Evolutionary conservation across 805 yeast genomes (phyloP).

Genomic region (Jamesozyma piceae): DNA sequence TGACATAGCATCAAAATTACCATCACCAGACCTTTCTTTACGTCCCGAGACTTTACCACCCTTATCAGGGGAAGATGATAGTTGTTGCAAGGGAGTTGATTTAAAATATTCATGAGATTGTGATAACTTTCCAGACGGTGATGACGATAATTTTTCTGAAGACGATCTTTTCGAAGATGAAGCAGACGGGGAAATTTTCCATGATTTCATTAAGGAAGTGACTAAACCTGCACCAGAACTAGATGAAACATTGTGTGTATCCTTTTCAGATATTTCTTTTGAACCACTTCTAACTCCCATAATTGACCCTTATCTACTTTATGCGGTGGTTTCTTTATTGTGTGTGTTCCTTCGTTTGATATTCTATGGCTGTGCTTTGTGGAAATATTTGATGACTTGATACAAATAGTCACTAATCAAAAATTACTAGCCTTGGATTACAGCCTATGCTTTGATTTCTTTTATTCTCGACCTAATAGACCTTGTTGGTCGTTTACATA

Average conservation of each 20-base stretch:
- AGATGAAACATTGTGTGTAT: slow-evolving; percentile 2
- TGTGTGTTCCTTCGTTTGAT: too few species aligned
- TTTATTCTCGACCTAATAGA: too few species aligned
- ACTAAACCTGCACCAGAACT: slow-evolving; percentile 15
- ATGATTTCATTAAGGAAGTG: slow-evolving; percentile 23
- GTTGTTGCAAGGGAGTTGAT: background rate
- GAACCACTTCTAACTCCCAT: slow-evolving; percentile 25
- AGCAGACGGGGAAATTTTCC: slow-evolving; percentile 18
- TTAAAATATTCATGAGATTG: background rate
- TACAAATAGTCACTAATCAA: too few species aligned
- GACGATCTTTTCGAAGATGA: slow-evolving; percentile 5
- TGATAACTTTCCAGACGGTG: slow-evolving; percentile 3
- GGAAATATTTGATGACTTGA: too few species aligned
- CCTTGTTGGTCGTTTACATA: too few species aligned
- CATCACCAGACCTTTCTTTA: slow-evolving; percentile 7
- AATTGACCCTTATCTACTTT: background rate
- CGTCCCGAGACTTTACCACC: background rate
- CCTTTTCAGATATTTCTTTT: slow-evolving; percentile 22
- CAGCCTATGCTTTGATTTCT: too few species aligned
- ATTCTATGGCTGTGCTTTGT: too few species aligned
- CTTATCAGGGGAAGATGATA: background rate
- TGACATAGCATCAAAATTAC: slow-evolving; percentile 25
- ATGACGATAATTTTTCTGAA: background rate
- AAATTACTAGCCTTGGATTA: too few species aligned
- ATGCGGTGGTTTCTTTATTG: background rate